These are phyloP conservation scores for Parascedosporium putredinis DNA, from an alignment of 2,329 filamentous ascomycete species.

Conservation along the genomic window DNA sequence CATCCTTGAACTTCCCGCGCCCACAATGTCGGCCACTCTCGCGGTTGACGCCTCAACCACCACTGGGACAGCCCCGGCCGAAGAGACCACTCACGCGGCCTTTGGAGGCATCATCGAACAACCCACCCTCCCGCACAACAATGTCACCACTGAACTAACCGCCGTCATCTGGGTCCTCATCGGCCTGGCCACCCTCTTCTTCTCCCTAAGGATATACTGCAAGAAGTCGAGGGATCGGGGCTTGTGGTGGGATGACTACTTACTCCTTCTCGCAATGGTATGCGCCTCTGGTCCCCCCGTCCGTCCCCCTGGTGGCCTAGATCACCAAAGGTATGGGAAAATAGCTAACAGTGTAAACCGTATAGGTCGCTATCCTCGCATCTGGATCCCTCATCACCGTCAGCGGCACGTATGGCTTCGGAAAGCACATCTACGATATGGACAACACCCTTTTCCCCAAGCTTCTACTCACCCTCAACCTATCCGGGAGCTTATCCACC, in stretches of 20 bases:
- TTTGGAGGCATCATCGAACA: neutral
- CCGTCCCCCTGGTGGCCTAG: too few relatives aligned
- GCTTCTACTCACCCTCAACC: slow-evolving; percentile 12
- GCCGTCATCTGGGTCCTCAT: slow-evolving; percentile 14
- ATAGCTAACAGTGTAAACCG: too few relatives aligned
- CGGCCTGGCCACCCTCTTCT: slow-evolving; percentile 12
- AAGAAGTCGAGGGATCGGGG: slow-evolving; percentile 14
- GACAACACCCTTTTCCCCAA: neutral
- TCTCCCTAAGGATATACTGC: slow-evolving; percentile 15
- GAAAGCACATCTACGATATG: slow-evolving; percentile 12
- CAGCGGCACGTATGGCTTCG: slow-evolving; percentile 10
- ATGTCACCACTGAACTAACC: slow-evolving; percentile 4
- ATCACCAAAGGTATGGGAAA: too few relatives aligned
- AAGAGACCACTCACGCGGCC: neutral
- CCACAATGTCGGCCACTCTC: neutral
- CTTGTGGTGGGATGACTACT: slow-evolving; percentile 19
- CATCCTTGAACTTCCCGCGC: too few relatives aligned
- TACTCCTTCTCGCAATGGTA: slow-evolving; percentile 17
- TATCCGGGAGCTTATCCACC: slow-evolving; percentile 15
- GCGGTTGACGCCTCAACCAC: neutral
- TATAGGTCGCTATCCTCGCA: slow-evolving; percentile 9
- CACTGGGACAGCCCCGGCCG: neutral
- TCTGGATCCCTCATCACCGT: slow-evolving; percentile 9
- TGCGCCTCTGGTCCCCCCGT: too few relatives aligned
- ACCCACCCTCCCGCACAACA: slow-evolving; percentile 5